These are phyloP conservation scores for Scenedesmus sp. DNA, from an alignment of 163 green algal genomes.

Conservation along the genomic window DNA sequence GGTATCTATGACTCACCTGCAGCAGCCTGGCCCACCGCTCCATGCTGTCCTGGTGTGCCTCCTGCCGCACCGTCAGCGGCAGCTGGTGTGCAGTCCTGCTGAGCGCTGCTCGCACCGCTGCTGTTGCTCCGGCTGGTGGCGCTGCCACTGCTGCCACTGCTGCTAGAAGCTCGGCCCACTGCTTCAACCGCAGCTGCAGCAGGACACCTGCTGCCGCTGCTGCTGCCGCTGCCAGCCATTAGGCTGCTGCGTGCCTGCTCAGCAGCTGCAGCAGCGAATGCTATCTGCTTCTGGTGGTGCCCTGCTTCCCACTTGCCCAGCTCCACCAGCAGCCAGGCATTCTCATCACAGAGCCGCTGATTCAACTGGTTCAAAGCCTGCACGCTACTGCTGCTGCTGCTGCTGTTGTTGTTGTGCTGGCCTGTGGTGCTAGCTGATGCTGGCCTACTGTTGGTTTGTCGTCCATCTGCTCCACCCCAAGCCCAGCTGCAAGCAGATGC, in stretches of 20 bases:
- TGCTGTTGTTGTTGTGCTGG: conserved; percentile 15
- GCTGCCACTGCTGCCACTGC: conserved; percentile 25
- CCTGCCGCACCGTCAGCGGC: background rate
- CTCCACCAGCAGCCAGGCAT: conserved; percentile 36
- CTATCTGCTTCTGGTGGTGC: conserved; percentile 41
- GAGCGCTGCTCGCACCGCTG: background rate
- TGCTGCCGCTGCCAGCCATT: background rate
- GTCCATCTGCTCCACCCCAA: background rate
- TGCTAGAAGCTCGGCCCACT: background rate
- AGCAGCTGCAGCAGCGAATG: conserved; percentile 14
- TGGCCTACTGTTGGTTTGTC: background rate
- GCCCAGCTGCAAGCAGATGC: background rate
- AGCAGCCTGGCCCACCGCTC: background rate
- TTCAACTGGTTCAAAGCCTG: conserved; percentile 7
- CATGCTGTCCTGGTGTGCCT: background rate
- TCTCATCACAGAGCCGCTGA: conserved; percentile 31
- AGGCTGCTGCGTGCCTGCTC: background rate
- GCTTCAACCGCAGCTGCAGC: background rate
- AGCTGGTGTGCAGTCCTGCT: background rate
- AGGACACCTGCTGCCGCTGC: background rate
- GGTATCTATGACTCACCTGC: background rate
- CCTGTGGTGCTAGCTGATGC: background rate
- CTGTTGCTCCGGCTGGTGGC: conserved; percentile 31
- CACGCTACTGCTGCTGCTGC: conserved; percentile 1
- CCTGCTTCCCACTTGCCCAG: conserved; percentile 40